Base-by-base conservation (phyloP, 208 protist species). In the Tritrichomonas foetus region DNA sequence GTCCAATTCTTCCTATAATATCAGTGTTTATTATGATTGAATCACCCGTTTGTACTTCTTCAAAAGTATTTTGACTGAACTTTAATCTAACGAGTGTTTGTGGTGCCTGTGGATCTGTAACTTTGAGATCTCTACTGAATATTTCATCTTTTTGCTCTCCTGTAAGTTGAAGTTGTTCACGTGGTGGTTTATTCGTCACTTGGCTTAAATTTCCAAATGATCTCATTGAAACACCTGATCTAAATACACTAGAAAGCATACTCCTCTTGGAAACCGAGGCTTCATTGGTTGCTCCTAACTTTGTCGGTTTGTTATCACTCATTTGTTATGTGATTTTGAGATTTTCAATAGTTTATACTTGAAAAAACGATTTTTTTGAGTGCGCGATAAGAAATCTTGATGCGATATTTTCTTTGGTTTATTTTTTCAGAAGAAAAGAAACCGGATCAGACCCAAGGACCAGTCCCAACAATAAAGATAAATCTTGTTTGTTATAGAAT, bases 81-180 rank as follows among this genome's bases (percentile, higher is more conserved):
- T 89, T 89, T 20, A 53, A 39, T 13, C 41, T 22, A 27, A 89
- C 78, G 20, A 89, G 14, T 39, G 44, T 39, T 47, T 89, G 44
- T 61, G 78, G 78, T 22, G 78, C 78, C 57, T 89, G 78, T n/a
- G 78, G 78, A 89, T 89, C 78, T 57, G 14, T 47, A 57, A 89
- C 64, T 69, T 69, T 69, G 25, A 69, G 64, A 69, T 69, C 64
- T n/a, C 64, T 8, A 69, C 64, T 69, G 25, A 69, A 69, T 11
- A 33, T n/a, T n/a, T 69, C 64, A n/a, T 69, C 27, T n/a, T n/a
- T 69, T n/a, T 69, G 22, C n/a, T 69, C 64, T 8, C n/a, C 25
- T 69, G 64, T 69, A 25, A 69, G 64, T 16, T 33, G 11, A 5
- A 69, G 22, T 69, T 69, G 64, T 33, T 69, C 64, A 22, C 16